Percentiles rank a stretch among this genome's conserved stretches.
Evolutionary conservation across 345 rosid species (phyloP).

Genomic region (Ceriops zippeliana): DNA sequence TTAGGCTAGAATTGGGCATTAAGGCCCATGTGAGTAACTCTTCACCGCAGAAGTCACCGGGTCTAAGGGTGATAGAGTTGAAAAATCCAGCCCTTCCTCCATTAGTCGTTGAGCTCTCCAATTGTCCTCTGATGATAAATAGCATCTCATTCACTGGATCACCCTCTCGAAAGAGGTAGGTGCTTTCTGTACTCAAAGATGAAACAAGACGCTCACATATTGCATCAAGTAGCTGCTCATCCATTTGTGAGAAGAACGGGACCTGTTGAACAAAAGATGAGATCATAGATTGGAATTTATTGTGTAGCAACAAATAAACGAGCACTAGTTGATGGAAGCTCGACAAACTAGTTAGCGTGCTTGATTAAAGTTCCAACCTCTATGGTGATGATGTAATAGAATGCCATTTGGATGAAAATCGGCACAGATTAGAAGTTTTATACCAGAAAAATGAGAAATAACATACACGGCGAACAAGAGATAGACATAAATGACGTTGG

Average conservation of each 20-base stretch:
- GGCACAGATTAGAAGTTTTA: background rate
- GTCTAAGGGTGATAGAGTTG: constrained; percentile 77
- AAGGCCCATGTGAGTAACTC: constrained; percentile 93
- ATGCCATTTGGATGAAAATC: background rate
- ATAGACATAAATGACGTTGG: constrained; percentile 82
- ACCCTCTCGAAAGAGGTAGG: constrained; percentile 69
- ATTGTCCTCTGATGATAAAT: constrained; percentile 79
- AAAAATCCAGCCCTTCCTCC: constrained; percentile 92
- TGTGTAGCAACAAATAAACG: background rate
- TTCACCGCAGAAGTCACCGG: constrained; percentile 92
- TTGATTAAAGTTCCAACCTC: too few species aligned
- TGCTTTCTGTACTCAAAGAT: constrained; percentile 67
- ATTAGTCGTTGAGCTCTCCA: constrained; percentile 89
- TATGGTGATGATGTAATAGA: too few species aligned
- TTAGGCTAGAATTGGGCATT: constrained; percentile 63
- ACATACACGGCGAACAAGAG: constrained; percentile 86
- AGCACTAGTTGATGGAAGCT: background rate
- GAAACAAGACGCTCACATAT: constrained; percentile 80
- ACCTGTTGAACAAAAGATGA: constrained; percentile 43
- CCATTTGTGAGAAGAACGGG: constrained; percentile 92
- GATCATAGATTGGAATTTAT: background rate
- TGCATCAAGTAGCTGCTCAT: constrained; percentile 93
- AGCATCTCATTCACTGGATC: constrained; percentile 91
- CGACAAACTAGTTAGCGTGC: too few species aligned
- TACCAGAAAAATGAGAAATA: background rate